Evolutionary conservation across 345 rosid species (phyloP).

Genomic region (Ceriops zippeliana): DNA sequence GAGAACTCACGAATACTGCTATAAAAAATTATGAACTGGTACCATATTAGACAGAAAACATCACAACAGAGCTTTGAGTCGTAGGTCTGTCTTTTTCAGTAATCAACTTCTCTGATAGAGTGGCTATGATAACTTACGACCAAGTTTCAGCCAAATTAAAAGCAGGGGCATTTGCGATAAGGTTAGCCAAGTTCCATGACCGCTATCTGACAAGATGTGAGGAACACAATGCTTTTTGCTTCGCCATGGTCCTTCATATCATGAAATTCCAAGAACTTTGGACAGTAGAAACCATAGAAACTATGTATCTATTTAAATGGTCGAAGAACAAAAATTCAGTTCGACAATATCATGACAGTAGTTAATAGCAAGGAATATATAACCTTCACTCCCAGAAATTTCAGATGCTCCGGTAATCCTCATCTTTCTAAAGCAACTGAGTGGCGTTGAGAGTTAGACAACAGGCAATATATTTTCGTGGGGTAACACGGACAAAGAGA

Average conservation of each 20-base stretch:
- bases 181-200: too few species aligned
- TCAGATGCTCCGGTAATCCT: conserved; percentile 22
- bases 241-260: background rate
- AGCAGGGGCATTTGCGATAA: too few species aligned
- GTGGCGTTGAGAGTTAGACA: conserved; percentile 21
- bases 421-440: conserved; percentile 25
- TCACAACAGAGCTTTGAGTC: too few species aligned
- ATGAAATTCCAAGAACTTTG: conserved; percentile 12
- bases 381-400: conserved; percentile 32
- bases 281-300: background rate
- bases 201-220: too few species aligned
- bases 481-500: conserved; percentile 28
- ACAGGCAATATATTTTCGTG: conserved; percentile 38
- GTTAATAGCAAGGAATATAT: conserved; percentile 29
- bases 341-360: conserved; percentile 17
- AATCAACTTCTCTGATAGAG: too few species aligned
- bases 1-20: too few species aligned
- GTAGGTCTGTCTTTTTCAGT: too few species aligned
- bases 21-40: too few species aligned
- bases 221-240: background rate
- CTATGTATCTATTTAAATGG: background rate
- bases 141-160: too few species aligned
- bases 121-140: too few species aligned
- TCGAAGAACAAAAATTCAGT: conserved; percentile 8
- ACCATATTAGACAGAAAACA: too few species aligned